phyloP scores from a whole-genome alignment of 2,329 filamentous ascomycete species.

The Alternaria brassicicola region DNA sequence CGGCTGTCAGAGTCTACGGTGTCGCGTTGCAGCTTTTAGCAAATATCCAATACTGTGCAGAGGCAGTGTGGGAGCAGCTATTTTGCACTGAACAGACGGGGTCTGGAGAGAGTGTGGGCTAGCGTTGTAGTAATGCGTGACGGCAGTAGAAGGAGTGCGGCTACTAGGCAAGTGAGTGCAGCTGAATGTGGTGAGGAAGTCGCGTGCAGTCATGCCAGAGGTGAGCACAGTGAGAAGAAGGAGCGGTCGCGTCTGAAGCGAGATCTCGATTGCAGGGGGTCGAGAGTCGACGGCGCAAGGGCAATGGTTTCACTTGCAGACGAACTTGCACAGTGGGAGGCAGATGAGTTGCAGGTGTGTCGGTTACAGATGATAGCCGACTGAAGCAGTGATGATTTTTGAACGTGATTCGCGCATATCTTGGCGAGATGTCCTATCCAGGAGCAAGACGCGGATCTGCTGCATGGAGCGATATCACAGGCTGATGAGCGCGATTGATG shows the following conservation, averaged over 20 bases:
- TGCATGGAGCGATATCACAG: conserved; percentile 1
- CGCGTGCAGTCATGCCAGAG: background rate
- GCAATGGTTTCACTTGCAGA: conserved; percentile 6
- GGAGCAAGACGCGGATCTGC: conserved; percentile 8
- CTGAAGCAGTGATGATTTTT: conserved; percentile 10
- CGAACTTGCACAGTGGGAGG: background rate
- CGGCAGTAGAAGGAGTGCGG: background rate
- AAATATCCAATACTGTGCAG: background rate
- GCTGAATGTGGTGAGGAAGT: background rate
- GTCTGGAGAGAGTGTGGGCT: background rate
- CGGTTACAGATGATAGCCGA: background rate
- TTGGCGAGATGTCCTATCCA: conserved; percentile 28
- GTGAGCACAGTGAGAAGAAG: background rate
- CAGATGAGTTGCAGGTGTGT: conserved; percentile 1
- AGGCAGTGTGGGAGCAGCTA: background rate
- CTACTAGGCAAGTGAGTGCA: background rate
- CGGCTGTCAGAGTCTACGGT: background rate
- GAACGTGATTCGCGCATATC: conserved; percentile 10
- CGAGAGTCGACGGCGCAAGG: background rate
- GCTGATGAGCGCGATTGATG: conserved; percentile 5
- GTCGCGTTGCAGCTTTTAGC: background rate
- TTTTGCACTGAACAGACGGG: background rate
- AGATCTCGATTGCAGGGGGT: conserved; percentile 8
- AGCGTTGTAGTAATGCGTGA: background rate
- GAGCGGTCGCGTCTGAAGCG: conserved; percentile 3